Conservation (phyloP, 1,284 basidiomycete species). For the Takashimella tepidaria region DNA sequence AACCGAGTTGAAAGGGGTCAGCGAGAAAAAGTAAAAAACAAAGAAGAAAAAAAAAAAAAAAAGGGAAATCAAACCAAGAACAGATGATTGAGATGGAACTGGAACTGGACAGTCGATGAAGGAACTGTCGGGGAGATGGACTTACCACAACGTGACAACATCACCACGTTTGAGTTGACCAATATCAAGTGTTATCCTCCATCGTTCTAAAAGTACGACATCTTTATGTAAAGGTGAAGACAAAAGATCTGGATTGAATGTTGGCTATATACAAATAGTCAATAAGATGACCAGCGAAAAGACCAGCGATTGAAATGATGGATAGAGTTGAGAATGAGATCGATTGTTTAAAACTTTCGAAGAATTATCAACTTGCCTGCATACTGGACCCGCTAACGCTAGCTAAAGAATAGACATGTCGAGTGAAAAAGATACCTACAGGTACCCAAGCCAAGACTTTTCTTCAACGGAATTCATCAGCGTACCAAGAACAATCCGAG, state of each 20-base stretch:
- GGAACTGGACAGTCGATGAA: too few relatives aligned
- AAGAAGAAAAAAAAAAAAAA: too few relatives aligned
- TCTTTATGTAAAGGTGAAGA: constrained; percentile 46
- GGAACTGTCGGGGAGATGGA: background rate
- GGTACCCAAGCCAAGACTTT: constrained; percentile 51
- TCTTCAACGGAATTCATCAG: constrained; percentile 15
- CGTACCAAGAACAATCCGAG: too few relatives aligned
- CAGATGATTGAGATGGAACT: too few relatives aligned
- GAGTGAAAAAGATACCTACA: constrained; percentile 50
- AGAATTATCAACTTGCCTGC: constrained; percentile 43
- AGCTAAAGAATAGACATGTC: constrained; percentile 49
- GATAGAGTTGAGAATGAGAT: too few relatives aligned
- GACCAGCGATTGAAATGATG: constrained; percentile 1
- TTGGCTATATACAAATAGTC: too few relatives aligned
- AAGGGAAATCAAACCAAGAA: too few relatives aligned
- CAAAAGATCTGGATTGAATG: constrained; percentile 48
- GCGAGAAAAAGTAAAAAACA: too few relatives aligned
- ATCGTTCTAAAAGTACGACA: constrained; percentile 52
- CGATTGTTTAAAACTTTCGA: background rate
- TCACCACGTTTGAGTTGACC: constrained; percentile 49
- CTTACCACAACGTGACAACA: constrained; percentile 51
- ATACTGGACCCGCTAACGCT: constrained; percentile 50
- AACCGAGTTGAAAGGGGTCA: constrained; percentile 18
- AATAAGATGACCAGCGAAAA: too few relatives aligned
- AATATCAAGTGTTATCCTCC: constrained; percentile 34